Evolutionary conservation across 1,284 basidiomycete species (phyloP), one percentile per base, ranked within the genome.

Genomic region (Malassezia restricta): DNA sequence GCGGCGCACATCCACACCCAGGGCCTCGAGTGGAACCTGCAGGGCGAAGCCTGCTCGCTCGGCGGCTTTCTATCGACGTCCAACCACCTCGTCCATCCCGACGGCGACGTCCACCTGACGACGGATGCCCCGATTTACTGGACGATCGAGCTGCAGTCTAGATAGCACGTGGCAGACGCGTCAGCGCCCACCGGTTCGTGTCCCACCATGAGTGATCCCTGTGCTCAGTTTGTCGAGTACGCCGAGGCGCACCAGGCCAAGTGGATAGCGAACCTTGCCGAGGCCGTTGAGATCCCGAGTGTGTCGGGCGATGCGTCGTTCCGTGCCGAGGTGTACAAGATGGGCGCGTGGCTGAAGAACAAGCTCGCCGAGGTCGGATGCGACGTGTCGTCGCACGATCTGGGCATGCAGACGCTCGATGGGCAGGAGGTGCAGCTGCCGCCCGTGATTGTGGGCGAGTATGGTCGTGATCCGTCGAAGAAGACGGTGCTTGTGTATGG

Each of bases 401-500:
- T 73, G 4, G 94, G 94, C 17, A 82, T 78, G 60, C 91, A 96
- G 58, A 76, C 76, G 8, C 80, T 94, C 70, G 87, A 91, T 49
- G 88, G 87, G 63, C 79, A 82, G 61, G 78, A 91, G 38, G 67
- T 80, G 41, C 79, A 81, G 41, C 80, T 98, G 3, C 92, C 92
- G 0, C 89, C 89, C 7, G 87, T 83, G 6, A 81, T 98, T 67
- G 80, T 96, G 39, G 91, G 86, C 6, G 49, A 68, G 41, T 62
- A 66, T 37, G 89, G 90, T 11, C 79, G 83, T 49, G 87, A 92
- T 75, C 80, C 81, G 64, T 91, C 91, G 81, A 72, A 72, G 63
- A 91, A 86, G 80, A 95, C 88, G 0, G 82, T 95, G 8, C 78
- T 81, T 54, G 79, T 95, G 57, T 95, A 95, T 71, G 90, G 89